Evolutionary conservation across 495 filamentous ascomycete genomes (phyloP), one percentile per base, ranked within the genome.

Genomic region (Aspergillus incahuasiensis): DNA sequence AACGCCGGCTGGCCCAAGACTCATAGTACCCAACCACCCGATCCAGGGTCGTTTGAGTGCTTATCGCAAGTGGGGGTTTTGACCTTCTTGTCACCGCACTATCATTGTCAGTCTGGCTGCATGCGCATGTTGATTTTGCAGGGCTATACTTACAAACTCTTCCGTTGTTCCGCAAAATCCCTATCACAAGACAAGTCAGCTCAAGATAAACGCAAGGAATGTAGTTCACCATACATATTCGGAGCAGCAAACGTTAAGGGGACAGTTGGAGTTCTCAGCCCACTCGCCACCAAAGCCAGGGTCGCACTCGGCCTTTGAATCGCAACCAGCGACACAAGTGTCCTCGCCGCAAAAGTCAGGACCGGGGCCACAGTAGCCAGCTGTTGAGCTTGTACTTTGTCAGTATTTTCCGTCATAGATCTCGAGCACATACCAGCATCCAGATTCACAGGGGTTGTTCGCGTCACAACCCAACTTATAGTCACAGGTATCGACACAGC

Each of bases 181-280:
- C n/a, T n/a, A n/a, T n/a, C n/a, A n/a, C n/a, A n/a, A n/a, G n/a
- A n/a, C n/a, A n/a, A n/a, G n/a, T n/a, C n/a, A n/a, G n/a, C n/a
- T n/a, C n/a, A n/a, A n/a, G n/a, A n/a, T n/a, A n/a, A n/a, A n/a
- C n/a, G n/a, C n/a, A n/a, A n/a, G n/a, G n/a, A n/a, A n/a, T n/a
- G n/a, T n/a, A n/a, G n/a, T n/a, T n/a, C n/a, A n/a, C n/a, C n/a
- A n/a, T n/a, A n/a, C n/a, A 44, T 57, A 71, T 13, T 66, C 16
- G 7, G 52, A 61, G 46, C 71, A 74, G 58, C 69, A 74, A 11
- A 72, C 68, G 32, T 74, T 72, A 38, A 74, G 30, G 1, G 69
- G 71, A 44, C 71, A 74, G 2, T 59, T 46, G 5, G 48, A 59
- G 44, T 53, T 57, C 20, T 43, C 38, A 8, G 25, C 8, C 1